Evolutionary conservation across 352 stramenopile genomes (phyloP).

Genomic region (Phytophthora pisi): DNA sequence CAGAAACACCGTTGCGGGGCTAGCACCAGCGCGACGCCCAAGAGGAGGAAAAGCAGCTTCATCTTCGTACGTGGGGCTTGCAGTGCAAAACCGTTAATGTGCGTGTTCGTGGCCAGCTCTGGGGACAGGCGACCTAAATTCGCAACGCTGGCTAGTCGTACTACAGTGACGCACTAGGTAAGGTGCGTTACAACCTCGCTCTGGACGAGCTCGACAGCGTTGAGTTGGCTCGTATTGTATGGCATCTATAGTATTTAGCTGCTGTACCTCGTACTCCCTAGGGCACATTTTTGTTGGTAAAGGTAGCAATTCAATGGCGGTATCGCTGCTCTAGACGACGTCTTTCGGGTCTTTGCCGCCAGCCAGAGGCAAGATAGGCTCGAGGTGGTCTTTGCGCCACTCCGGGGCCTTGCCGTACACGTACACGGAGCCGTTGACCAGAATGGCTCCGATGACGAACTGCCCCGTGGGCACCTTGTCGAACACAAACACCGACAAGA

Average conservation of each 20-base stretch:
- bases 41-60: neutral
- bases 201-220: neutral
- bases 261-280: neutral
- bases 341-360: constrained; percentile 19
- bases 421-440: constrained; percentile 87
- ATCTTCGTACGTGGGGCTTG: constrained; percentile 10
- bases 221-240: constrained; percentile 25
- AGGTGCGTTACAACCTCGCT: neutral
- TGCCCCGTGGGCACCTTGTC: constrained; percentile 79
- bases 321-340: constrained; percentile 27
- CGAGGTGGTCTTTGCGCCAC: constrained; percentile 33
- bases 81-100: neutral
- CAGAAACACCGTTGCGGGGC: constrained; percentile 5
- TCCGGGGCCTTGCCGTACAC: constrained; percentile 68
- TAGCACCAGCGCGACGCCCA: constrained; percentile 10
- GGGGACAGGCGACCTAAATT: constrained; percentile 9
- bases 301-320: constrained; percentile 4
- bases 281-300: constrained; percentile 7
- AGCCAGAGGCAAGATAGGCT: constrained; percentile 28
- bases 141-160: neutral
- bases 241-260: constrained; percentile 18
- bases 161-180: neutral
- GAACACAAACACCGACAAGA: constrained; percentile 87
- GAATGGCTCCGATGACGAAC: constrained; percentile 72
- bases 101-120: neutral